Conservation (phyloP, 768 basidiomycete species). For the Sporobolomyces phaffii region DNA sequence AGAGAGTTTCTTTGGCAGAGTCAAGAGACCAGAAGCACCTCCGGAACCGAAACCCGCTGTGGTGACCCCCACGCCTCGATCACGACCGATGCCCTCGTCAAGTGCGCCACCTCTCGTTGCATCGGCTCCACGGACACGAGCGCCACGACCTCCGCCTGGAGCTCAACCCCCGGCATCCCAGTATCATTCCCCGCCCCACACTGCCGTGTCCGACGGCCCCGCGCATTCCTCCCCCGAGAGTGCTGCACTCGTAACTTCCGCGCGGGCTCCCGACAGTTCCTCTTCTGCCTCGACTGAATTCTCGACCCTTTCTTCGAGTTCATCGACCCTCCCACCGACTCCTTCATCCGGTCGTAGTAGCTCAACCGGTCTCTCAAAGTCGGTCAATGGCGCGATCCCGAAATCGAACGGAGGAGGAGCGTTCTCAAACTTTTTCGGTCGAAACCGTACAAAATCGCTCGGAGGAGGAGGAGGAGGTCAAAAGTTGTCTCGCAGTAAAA, state of each 20-base stretch:
- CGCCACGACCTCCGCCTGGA: neutral
- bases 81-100: neutral
- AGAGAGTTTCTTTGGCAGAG: slow-evolving; percentile 13
- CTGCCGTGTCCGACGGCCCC: too few relatives aligned
- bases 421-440: slow-evolving; percentile 6
- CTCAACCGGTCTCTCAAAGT: slow-evolving; percentile 8
- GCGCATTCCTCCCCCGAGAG: too few relatives aligned
- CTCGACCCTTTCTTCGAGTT: slow-evolving; percentile 7
- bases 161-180: neutral
- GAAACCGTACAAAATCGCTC: slow-evolving; percentile 4
- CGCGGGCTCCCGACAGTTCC: slow-evolving; percentile 9
- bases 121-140: neutral
- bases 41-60: neutral
- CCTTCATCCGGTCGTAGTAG: neutral
- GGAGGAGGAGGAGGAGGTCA: neutral
- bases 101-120: neutral
- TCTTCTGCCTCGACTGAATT: neutral
- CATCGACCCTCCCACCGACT: slow-evolving; percentile 7
- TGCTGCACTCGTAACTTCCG: too few relatives aligned
- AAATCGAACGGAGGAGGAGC: slow-evolving; percentile 8
- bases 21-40: slow-evolving; percentile 4
- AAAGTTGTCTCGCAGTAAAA: slow-evolving; percentile 3
- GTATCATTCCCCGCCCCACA: too few relatives aligned
- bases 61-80: neutral
- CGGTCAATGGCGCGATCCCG: neutral